A percentile compares a stretch with the other conserved stretches of the same genome.
Conservation (phyloP, 1,284 basidiomycete species). For the Cystobasidium sp. region DNA sequence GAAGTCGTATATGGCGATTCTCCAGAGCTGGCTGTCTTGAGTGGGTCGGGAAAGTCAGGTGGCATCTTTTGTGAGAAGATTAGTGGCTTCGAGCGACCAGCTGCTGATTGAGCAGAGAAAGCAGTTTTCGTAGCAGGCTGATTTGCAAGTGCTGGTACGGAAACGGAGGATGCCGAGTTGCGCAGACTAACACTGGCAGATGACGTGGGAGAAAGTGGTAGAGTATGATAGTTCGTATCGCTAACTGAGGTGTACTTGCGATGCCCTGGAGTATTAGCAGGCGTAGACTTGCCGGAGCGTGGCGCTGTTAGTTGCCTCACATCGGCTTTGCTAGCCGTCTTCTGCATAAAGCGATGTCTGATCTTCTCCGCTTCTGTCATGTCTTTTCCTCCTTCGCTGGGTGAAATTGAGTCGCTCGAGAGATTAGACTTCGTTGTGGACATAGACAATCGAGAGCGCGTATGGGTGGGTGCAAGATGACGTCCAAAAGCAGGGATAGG, state of each 20-base stretch:
- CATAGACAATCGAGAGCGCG: constrained; percentile 1
- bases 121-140: not conserved
- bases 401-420: not conserved
- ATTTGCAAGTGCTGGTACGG: not conserved
- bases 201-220: not conserved
- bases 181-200: constrained; percentile 1
- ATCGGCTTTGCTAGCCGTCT: not conserved
- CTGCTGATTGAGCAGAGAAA: not conserved
- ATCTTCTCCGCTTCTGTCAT: constrained; percentile 17
- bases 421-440: not conserved
- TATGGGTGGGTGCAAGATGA: constrained; percentile 7
- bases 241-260: constrained; percentile 22
- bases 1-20: not conserved
- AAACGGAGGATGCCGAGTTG: not conserved
- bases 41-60: not conserved
- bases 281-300: not conserved
- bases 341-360: not conserved
- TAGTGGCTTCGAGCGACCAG: not conserved
- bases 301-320: not conserved
- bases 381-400: not conserved
- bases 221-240: constrained; percentile 4
- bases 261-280: not conserved
- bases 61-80: not conserved
- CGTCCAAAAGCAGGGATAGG: not conserved
- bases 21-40: not conserved